Evolutionary conservation across 164 flowering plant genomes (phyloP), one percentile per base, ranked within the genome.

Genomic region (Cinnamomum micranthum): DNA sequence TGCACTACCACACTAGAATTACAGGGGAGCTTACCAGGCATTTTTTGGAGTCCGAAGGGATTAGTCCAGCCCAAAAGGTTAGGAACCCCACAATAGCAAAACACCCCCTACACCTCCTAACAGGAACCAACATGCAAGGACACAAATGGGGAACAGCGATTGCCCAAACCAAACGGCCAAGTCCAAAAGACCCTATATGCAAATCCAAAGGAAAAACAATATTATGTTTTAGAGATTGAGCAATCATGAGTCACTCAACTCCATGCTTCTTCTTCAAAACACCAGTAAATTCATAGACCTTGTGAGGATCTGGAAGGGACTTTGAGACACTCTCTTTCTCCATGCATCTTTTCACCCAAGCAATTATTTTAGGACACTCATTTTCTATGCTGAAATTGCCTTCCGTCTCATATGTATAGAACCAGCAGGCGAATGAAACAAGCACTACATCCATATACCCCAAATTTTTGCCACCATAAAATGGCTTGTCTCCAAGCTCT

Each of bases 261-360:
- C 51, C 66, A 62, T 15, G 17, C 27, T 15, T 66, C 41, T 58
- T 60, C 52, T 31, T 31, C 23, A 25, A 35, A 24, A 33, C 17
- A 2, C n/a, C 73, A 3, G 35, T 67, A 12, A 27, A 24, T 11
- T 74, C 77, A 25, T 23, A 27, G 33, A 74, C 24, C 66, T 68
- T 74, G 52, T 19, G 65, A 0, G 71, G 52, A 55, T 74, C 51
- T 0, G 71, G 72, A 22, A 68, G 66, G 4, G 31, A 12, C 65
- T 58, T 68, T 14, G 66, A 68, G 27, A 74, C 71, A 55, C 71
- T 74, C 52, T 74, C 77, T 24, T 52, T 68, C 77, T 74, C 71
- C 72, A 15, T 68, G 68, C 72, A 74, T 28, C 77, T 55, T 66
- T 68, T 55, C 20, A 35, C 71, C 77, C 77, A 74, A 3, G 65